Evolutionary conservation across 345 rosid species (phyloP), one percentile per base, ranked within the genome.

Genomic region (Eucalyptus grandis): DNA sequence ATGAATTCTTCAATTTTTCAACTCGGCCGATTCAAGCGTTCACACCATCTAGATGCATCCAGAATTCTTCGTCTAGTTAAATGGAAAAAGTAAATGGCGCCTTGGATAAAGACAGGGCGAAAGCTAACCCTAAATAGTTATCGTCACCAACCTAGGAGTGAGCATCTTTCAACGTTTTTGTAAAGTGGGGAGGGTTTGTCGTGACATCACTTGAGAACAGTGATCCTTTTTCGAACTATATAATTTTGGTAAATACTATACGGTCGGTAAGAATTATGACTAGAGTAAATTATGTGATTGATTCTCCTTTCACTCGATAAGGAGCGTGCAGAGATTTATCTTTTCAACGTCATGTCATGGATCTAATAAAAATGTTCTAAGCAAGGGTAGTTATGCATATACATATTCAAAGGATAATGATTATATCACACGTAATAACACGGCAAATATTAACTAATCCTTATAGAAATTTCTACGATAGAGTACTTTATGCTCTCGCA

Each of bases 241-340:
- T 37, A 19, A 37, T 19, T 72, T 72, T 37, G 82, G 9, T 19
- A 37, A 34, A 37, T 37, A 72, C 26, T 5, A 37, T 72, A 2
- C 26, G 19, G 19, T 37, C 2, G 4, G 3, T 19, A 37, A 72
- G 12, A 34, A 9, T 9, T 2, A 21, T 21, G 82, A 34, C 11
- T 0, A 6, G 2, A 11, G 30, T 77, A 37, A 19, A 22, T 77
- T 3, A 21, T 21, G 47, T 21, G 83, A 77, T 37, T 11, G 46
- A 8, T 21, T 77, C 10, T 77, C 27, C 12, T 37, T 37, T 77
- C 83, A 11, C 43, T 37, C 0, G 26, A 72, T 5, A 43, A 6
- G 4, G 8, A 37, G 14, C 14, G 6, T 21, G 7, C 1, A 3
- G 1, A 77, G 2, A 37, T 11, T 11, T 1, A 44, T 37, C 9